These are phyloP conservation scores for Colletotrichum salicis DNA, from an alignment of 2,329 filamentous ascomycete species.

Conservation along the genomic window DNA sequence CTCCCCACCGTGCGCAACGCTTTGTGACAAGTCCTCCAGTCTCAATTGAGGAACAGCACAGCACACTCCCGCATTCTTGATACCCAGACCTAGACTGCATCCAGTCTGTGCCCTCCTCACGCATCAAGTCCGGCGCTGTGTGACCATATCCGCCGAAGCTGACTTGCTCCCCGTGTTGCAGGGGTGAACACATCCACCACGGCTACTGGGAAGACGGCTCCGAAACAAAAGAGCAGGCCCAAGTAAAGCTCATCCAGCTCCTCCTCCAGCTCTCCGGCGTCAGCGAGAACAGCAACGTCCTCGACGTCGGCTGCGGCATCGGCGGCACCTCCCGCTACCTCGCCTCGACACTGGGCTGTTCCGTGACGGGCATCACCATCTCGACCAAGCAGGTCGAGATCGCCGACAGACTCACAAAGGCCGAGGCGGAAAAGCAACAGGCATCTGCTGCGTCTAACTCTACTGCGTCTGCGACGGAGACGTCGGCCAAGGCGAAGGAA, in stretches of 20 bases:
- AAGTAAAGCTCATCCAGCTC: conserved; percentile 66
- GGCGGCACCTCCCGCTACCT: conserved; percentile 69
- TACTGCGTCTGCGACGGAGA: background rate
- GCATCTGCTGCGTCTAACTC: too few relatives aligned
- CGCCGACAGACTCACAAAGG: conserved; percentile 60
- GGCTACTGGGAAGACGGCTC: conserved; percentile 65
- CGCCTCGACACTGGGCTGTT: conserved; percentile 60
- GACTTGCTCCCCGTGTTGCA: conserved; percentile 39
- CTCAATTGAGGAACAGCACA: background rate
- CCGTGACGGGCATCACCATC: conserved; percentile 70
- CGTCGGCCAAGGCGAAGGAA: conserved; percentile 17
- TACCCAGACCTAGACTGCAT: background rate
- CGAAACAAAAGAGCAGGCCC: conserved; percentile 68
- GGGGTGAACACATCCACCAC: conserved; percentile 73
- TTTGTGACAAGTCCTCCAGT: background rate
- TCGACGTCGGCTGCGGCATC: conserved; percentile 71
- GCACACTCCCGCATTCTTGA: background rate
- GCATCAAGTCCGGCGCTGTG: background rate
- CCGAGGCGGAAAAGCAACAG: conserved; percentile 40
- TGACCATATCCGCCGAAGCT: background rate
- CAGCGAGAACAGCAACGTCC: conserved; percentile 48
- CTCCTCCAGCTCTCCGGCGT: conserved; percentile 56
- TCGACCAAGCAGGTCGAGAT: conserved; percentile 69
- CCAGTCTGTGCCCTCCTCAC: background rate
- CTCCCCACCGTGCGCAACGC: background rate